Evolutionary conservation across 306 rosid species (phyloP), one percentile per base, ranked within the genome.

Genomic region (Lathyrus oleraceus): DNA sequence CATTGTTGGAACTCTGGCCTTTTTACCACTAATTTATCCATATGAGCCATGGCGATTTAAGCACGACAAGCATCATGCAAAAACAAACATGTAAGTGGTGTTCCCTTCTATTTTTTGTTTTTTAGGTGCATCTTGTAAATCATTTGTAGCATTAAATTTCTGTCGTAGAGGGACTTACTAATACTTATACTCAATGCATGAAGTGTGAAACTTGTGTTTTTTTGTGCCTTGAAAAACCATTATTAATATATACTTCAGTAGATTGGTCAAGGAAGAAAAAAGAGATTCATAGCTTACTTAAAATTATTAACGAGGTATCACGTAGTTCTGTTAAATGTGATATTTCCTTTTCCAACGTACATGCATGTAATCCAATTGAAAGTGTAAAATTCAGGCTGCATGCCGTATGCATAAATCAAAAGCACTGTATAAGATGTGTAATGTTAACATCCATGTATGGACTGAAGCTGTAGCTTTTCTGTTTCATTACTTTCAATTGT

Each of bases 21-120:
- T 94, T 81, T 53, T 94, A 91, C 97, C 96, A 2, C 79, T 91
- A 64, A 86, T 94, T 78, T 94, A 94, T 81, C 99, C 99, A 71
- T 94, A 86, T 15, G 99, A 94, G 79, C 91, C 99, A 20, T 94
- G 99, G 99, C 82, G 99, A 79, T 94, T 94, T 77, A 91, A 94
- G 87, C 99, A 94, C 53, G 99, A 94, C 56, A 87, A 79, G 49
- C 97, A 94, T 83, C 99, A 94, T 85, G 99, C 99, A 45, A 94
- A 91, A 84, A 94, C 99, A 75, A 94, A 94, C 86, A 91, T 94
- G 99, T 94, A 67, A 67, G 94, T 53, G 39, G 30, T 40, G 67
- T 69, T 61, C 67, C 66, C 56, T 39, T 6, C 40, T 15, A 36
- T 21, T 21, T 47, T 58, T 60, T 56, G 5, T 11, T 23, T 65